Conservation (phyloP, 2,329 filamentous ascomycete species). For the Chalaropsis thielavioides region DNA sequence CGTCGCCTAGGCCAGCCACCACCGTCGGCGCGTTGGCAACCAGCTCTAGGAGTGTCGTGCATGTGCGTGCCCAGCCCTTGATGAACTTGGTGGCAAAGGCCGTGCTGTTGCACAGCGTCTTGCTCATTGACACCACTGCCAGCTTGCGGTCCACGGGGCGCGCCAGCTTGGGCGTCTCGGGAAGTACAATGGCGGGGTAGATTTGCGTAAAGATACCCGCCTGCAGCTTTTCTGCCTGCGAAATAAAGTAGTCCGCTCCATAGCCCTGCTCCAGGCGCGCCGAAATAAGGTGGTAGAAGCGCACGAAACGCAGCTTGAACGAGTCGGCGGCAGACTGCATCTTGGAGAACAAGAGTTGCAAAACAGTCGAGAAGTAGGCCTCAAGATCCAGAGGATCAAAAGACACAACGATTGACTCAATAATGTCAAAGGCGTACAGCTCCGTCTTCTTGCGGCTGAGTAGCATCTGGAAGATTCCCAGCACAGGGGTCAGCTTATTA, state of each 20-base stretch:
- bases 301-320: conserved; percentile 73
- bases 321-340: conserved; percentile 57
- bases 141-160: conserved; percentile 84
- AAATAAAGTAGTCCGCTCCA: conserved; percentile 84
- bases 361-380: conserved; percentile 62
- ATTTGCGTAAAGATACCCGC: conserved; percentile 65
- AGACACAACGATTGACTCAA: conserved; percentile 63
- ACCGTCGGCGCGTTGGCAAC: conserved; percentile 73
- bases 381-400: conserved; percentile 57
- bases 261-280: conserved; percentile 66
- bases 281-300: conserved; percentile 87
- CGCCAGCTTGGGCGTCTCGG: conserved; percentile 75
- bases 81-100: conserved; percentile 69
- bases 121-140: conserved; percentile 83
- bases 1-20: conserved; percentile 49
- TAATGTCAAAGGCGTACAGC: conserved; percentile 71
- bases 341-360: conserved; percentile 69
- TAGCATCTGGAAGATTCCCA: conserved; percentile 94
- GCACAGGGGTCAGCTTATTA: conserved; percentile 70
- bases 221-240: conserved; percentile 69
- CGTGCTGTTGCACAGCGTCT: conserved; percentile 73
- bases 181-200: conserved; percentile 76
- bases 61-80: conserved; percentile 85
- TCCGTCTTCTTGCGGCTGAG: conserved; percentile 73
- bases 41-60: conserved; percentile 74